A percentile compares a stretch with the other conserved stretches of the same genome.
Conservation (phyloP, 495 filamentous ascomycete genomes). For the Penicillium antarcticum region DNA sequence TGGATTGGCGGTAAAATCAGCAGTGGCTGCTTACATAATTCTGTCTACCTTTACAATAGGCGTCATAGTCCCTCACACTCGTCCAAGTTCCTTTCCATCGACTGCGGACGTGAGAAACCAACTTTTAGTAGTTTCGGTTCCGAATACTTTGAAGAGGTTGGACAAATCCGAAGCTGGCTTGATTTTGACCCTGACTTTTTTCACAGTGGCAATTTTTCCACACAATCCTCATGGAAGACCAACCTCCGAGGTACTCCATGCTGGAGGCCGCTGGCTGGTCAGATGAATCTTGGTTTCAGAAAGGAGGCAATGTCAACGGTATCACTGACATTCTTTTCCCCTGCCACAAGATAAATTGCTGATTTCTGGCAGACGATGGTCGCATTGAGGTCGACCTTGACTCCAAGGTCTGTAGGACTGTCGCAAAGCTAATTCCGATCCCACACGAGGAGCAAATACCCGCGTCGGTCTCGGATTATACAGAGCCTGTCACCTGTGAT, state of each 20-base stretch:
- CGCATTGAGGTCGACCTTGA: conserved; percentile 26
- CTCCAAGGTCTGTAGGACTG: conserved; percentile 15
- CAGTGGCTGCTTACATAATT: too few relatives aligned
- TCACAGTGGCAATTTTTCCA: too few relatives aligned
- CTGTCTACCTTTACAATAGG: too few relatives aligned
- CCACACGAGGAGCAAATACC: conserved; percentile 1
- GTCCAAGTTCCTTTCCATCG: too few relatives aligned
- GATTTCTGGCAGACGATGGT: conserved; percentile 17
- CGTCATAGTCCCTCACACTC: too few relatives aligned
- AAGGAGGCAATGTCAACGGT: not conserved
- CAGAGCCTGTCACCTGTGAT: conserved; percentile 1
- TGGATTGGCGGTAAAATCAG: too few relatives aligned
- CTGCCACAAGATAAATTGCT: not conserved
- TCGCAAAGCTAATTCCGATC: conserved; percentile 12
- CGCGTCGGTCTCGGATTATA: not conserved
- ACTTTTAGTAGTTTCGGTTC: too few relatives aligned
- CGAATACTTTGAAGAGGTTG: too few relatives aligned
- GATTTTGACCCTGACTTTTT: too few relatives aligned
- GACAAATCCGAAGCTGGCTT: too few relatives aligned
- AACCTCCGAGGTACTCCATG: conserved; percentile 5
- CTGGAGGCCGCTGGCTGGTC: conserved; percentile 6
- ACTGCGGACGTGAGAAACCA: too few relatives aligned
- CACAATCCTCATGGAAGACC: conserved; percentile 1
- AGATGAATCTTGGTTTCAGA: not conserved
- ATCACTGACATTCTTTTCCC: too few relatives aligned